Base-by-base conservation (phyloP, 352 stramenopile genomes). In the Phytophthora vignae region DNA sequence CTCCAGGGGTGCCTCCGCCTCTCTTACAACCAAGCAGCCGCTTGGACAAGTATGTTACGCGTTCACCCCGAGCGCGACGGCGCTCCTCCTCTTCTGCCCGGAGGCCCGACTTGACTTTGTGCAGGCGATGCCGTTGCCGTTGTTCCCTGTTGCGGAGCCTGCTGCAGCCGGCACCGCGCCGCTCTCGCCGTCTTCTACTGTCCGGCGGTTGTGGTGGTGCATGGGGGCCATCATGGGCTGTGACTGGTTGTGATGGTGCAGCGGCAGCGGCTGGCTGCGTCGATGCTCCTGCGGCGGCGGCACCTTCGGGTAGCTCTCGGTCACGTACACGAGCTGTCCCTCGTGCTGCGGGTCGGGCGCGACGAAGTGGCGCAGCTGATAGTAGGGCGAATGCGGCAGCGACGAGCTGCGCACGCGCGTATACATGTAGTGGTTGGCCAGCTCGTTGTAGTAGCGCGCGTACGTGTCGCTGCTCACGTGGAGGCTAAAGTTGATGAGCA, bases 401-500 rank as follows among this genome's bases (percentile, higher is more conserved):
- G 70, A 69, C 10, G 79, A 71, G 60, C 62, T 88, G 55, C 75
- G 78, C 38, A 85, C 73, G 52, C 75, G 85, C 56, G 77, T 93
- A 62, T 89, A 92, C 63, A 91, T 85, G 72, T 94, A 94, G 73
- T 96, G 88, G 59, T 92, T 96, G 54, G 82, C 81, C 19, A 98
- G 78, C 67, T 98, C 88, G 70, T 93, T 91, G 79, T 97, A 97
- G 81, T 98, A 98, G n/a, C 87, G 90, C 42, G 83, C 77, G 82
- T 96, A 98, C 50, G 86, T 90, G 29, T 97, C 90, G 31, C 82
- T 84, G n/a, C 80, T 87, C 2, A 99, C 98, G 82, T 98, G 92
- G 10, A 99, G 87, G 60, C 89, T 98, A 67, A 99, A 99, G 82
- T 99, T 99, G 70, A 99, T 97, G 27, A 98, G 79, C 60, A 99